Conservation (phyloP, 352 stramenopile genomes). For the Lagenidium sp. region DNA sequence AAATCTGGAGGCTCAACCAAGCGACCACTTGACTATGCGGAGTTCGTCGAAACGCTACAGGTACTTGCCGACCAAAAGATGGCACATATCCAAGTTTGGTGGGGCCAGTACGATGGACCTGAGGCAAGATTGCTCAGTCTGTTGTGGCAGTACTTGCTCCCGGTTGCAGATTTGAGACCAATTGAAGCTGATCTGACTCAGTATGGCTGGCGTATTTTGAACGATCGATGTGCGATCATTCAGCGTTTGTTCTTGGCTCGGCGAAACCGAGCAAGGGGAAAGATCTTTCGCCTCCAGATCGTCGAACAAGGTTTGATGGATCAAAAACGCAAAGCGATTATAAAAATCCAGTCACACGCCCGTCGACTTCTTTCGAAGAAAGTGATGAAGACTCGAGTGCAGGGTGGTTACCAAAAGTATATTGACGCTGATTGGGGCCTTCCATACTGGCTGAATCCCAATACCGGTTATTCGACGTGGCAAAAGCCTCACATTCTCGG, state of each 20-base stretch:
- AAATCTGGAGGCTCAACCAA: conserved; percentile 38
- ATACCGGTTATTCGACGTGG: conserved; percentile 60
- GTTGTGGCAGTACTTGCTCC: conserved; percentile 32
- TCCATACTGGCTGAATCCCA: conserved; percentile 68
- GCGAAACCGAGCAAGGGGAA: background rate
- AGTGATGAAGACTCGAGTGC: conserved; percentile 18
- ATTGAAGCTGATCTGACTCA: conserved; percentile 7
- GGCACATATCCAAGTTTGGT: conserved; percentile 20
- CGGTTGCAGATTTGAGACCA: conserved; percentile 15
- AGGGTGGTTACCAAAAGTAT: conserved; percentile 60
- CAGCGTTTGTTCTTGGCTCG: conserved; percentile 16
- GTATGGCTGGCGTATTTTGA: conserved; percentile 1
- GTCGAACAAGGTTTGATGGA: conserved; percentile 9
- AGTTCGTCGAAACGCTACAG: conserved; percentile 27
- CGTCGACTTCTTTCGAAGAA: conserved; percentile 25
- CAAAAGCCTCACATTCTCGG: conserved; percentile 37
- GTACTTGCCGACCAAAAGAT: conserved; percentile 26
- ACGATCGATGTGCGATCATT: conserved; percentile 11
- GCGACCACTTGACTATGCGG: conserved; percentile 27
- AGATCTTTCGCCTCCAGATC: background rate
- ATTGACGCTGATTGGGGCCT: conserved; percentile 47
- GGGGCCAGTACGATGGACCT: conserved; percentile 28
- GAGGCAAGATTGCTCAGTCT: conserved; percentile 33
- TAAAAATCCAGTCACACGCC: conserved; percentile 22
- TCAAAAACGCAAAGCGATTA: conserved; percentile 11